Evolutionary conservation across 805 yeast species (phyloP).

Genomic region (Cyberlindnera lachancei): DNA sequence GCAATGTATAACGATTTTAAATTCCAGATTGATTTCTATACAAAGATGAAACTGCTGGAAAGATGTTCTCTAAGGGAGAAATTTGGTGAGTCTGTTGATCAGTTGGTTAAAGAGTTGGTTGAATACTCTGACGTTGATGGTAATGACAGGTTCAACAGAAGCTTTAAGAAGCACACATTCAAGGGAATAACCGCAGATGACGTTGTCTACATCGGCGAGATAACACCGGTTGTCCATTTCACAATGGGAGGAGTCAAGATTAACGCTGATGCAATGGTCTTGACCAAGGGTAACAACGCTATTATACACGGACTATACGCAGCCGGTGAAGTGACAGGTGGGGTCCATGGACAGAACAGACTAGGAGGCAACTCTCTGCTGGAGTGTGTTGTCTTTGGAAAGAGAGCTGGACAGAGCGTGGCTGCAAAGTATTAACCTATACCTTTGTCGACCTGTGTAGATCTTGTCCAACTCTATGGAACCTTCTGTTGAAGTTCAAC

Average conservation of each 20-base stretch:
- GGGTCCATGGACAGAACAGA: slow-evolving; percentile 59
- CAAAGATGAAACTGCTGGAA: slow-evolving; percentile 29
- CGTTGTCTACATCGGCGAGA: slow-evolving; percentile 37
- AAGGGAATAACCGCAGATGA: slow-evolving; percentile 22
- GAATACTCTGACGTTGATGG: slow-evolving; percentile 12
- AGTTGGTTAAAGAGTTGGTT: slow-evolving; percentile 13
- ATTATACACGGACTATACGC: slow-evolving; percentile 47
- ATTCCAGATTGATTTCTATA: slow-evolving; percentile 46
- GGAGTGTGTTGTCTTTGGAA: slow-evolving; percentile 41
- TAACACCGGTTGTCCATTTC: slow-evolving; percentile 59
- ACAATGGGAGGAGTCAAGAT: slow-evolving; percentile 64
- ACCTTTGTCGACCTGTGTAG: slow-evolving; percentile 7
- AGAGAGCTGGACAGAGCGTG: slow-evolving; percentile 34
- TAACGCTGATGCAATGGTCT: slow-evolving; percentile 38
- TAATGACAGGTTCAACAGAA: slow-evolving; percentile 31
- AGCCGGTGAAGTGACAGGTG: slow-evolving; percentile 63
- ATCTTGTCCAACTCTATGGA: slow-evolving; percentile 41
- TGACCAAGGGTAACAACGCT: slow-evolving; percentile 25
- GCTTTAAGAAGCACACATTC: slow-evolving; percentile 26
- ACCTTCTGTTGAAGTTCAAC: slow-evolving; percentile 54
- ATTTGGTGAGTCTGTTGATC: slow-evolving; percentile 17
- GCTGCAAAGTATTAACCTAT: background rate
- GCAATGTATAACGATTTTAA: slow-evolving; percentile 37
- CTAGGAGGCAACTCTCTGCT: slow-evolving; percentile 26
- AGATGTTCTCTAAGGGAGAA: slow-evolving; percentile 25